Evolutionary conservation across 371 early-diverging fungal species (phyloP), one percentile per base, ranked within the genome.

Genomic region (Cokeromyces recurvatus): DNA sequence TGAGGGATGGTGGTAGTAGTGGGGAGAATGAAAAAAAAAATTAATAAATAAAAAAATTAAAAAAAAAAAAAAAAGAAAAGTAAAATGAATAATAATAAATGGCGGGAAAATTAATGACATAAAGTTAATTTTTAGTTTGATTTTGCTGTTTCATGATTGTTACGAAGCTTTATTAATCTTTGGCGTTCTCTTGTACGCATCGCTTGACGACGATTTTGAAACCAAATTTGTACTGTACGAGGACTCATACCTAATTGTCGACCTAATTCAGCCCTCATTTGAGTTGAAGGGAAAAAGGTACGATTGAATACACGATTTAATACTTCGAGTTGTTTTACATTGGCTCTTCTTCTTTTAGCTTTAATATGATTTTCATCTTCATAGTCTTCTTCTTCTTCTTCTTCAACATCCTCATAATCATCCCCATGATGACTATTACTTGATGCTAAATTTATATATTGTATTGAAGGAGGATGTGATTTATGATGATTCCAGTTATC

Each of bases 201-300:
- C 43, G 76, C 72, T 55, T 85, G 85, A 22, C 97, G 80, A 51
- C 89, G 80, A 71, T 97, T 97, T 65, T 97, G 97, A 68, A 97
- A 97, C 97, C 97, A 95, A 39, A 95, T 90, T 64, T 97, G 93
- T 4, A 96, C 90, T 14, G 88, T 83, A 68, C 78, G 23, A 64
- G 65, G 64, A 38, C 68, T 91, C 95, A 97, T 97, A 38, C 87
- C 83, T 38, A 95, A 78, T 54, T 92, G 84, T 43, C 81, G 79
- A 24, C 91, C 91, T 12, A 99, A 78, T 45, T 86, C 81, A 49
- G 85, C 82, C 41, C 99, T 82, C 64, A 90, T 74, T 48, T 88
- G 87, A 5, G 87, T 87, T 4, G 68, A 85, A 55, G 73, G 85
- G 54, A 59, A 90, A 32, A 75, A 68, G 27, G 81, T 74, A 16